Evolutionary conservation across 305 asterid genomes (phyloP), one percentile per base, ranked within the genome.

Genomic region (Withania somnifera): DNA sequence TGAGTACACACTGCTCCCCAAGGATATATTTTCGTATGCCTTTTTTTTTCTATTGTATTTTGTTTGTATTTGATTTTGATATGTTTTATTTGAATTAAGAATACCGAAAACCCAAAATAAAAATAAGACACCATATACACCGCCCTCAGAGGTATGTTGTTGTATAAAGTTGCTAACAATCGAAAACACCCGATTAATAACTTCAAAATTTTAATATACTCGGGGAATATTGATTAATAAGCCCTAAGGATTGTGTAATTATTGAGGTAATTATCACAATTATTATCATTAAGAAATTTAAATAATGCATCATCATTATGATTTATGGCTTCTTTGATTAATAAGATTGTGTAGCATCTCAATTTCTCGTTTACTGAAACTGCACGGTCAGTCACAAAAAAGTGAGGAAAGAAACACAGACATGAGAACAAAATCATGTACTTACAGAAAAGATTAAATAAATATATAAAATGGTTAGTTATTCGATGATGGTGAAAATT

Each of bases 371-470:
- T 87, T 82, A 85, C 75, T 85, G 85, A 83, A 67, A 79, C n/a
- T 87, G 84, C 66, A 80, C 81, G 32, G 76, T 86, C 89, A 82
- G 85, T 24, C 81, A 82, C 84, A 82, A 85, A 82, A 83, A 87
- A 81, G 91, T 83, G 84, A 83, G 80, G 79, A 83, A 85, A 82
- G 80, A 83, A 77, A 86, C 94, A 88, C 86, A 83, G 78, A 89
- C 87, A 87, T 83, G 84, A 86, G 75, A 83, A 85, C 90, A 88
- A 91, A 86, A 82, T 71, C 56, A 61, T 81, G 82, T 69, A 60
- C 53, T n/a, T n/a, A n/a, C 53, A 47, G 42, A 76, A 71, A 71
- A 45, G 6, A 24, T 10, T 6, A n/a, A 61, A 20, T 1, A 38
- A 1, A n/a, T n/a, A n/a, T n/a, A 36, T 7, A 22, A n/a, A 11